Conservation (phyloP, 176 grass and related monocot species). For the Avena insularis region DNA sequence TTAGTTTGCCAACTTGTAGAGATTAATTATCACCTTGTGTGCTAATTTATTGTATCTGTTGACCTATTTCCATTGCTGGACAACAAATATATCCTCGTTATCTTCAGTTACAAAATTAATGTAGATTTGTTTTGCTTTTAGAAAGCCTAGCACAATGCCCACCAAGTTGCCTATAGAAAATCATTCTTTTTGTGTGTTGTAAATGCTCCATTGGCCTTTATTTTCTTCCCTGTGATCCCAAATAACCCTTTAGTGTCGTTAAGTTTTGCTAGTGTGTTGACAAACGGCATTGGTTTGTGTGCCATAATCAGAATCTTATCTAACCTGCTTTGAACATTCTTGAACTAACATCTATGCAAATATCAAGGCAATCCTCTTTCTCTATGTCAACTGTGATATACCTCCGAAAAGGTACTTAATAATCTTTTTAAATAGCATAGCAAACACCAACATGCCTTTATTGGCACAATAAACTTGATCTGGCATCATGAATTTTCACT, state of each 20-base stretch:
- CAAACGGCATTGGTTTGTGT: neutral
- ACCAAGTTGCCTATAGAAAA: constrained; percentile 7
- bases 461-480: neutral
- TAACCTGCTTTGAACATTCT: constrained; percentile 4
- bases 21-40: constrained; percentile 13
- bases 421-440: neutral
- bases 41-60: neutral
- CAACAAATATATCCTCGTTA: neutral
- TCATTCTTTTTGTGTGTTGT: neutral
- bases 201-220: neutral
- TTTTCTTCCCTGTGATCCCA: neutral
- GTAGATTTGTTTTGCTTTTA: neutral
- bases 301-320: neutral
- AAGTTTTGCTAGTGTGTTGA: neutral
- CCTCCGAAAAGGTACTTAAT: neutral
- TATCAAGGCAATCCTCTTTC: neutral
- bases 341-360: neutral
- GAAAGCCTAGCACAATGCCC: neutral
- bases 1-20: constrained; percentile 5
- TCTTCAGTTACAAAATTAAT: neutral
- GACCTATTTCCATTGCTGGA: neutral
- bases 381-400: constrained; percentile 2
- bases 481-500: neutral
- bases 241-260: neutral
- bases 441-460: neutral